Evolutionary conservation across 2,329 filamentous ascomycete species (phyloP).

Genomic region (Phymatotrichopsis omnivora): DNA sequence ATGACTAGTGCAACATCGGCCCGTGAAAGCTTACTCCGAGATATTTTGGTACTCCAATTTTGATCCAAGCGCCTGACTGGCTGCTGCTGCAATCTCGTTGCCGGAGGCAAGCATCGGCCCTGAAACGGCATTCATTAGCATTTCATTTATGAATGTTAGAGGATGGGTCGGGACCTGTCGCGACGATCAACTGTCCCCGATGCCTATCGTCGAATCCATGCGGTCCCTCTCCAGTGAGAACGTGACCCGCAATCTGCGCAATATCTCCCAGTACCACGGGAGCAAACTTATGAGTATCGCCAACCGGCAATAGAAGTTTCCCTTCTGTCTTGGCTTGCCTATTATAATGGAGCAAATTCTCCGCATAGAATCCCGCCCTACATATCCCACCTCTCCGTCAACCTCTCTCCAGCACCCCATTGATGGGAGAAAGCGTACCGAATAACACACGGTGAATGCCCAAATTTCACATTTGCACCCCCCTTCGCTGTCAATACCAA

Average conservation of each 20-base stretch:
- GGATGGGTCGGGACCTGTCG: slow-evolving; percentile 37
- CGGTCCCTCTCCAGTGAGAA: slow-evolving; percentile 41
- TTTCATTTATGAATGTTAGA: neutral
- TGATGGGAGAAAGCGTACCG: slow-evolving; percentile 33
- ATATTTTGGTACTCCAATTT: slow-evolving; percentile 42
- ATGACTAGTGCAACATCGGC: neutral
- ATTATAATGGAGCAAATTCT: slow-evolving; percentile 43
- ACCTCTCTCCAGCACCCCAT: neutral
- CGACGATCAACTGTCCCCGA: slow-evolving; percentile 44
- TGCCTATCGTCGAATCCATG: slow-evolving; percentile 43
- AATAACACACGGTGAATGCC: slow-evolving; percentile 41
- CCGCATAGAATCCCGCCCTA: slow-evolving; percentile 44
- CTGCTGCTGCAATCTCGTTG: slow-evolving; percentile 40
- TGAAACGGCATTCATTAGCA: slow-evolving; percentile 22
- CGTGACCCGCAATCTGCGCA: slow-evolving; percentile 41
- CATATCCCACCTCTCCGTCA: neutral
- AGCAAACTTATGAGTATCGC: slow-evolving; percentile 42
- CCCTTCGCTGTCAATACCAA: slow-evolving; percentile 40
- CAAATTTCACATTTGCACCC: slow-evolving; percentile 35
- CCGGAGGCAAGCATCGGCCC: slow-evolving; percentile 42
- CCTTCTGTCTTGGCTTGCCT: slow-evolving; percentile 41
- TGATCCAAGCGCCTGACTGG: slow-evolving; percentile 39
- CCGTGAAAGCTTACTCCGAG: slow-evolving; percentile 35
- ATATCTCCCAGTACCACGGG: slow-evolving; percentile 43
- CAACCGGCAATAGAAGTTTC: slow-evolving; percentile 41